Base-by-base conservation (phyloP, 225 moss, liverwort and hornwort species). In the Antitrichia curtipendula region DNA sequence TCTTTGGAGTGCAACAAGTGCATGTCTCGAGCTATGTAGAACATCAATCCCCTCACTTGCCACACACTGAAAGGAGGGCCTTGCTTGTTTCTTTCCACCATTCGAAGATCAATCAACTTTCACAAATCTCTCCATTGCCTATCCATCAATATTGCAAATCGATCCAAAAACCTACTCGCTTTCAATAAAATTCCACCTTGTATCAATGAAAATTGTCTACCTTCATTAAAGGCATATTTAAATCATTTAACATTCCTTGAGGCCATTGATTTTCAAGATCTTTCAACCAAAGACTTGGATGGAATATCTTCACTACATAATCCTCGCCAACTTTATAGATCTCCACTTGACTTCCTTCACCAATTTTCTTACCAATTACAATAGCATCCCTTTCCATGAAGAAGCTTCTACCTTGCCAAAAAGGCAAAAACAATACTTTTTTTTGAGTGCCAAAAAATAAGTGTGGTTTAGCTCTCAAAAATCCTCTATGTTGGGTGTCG, bases 401-500 rank as follows among this genome's bases (percentile, higher is more conserved):
- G 40, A 79, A 79, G 4, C 54, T 14, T 50, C 50, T 14, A 50
- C 13, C 3, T 13, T 13, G 4, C 10, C 8, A 15, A 0, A 7
- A 13, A 38, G 10, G n/a, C n/a, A n/a, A n/a, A n/a, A n/a, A n/a
- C n/a, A 8, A 40, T 57, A 40, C 5, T 16, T 78, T 7, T 78
- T 3, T 27, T n/a, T 40, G 27, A 79, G 25, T 0, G 1, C 40
- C 18, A 28, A 58, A 58, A 38, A 78, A 5, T 2, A 11, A 1
- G 2, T 2, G 3, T 11, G 4, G 18, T 40, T 57, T 6, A 28
- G 7, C 4, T 58, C 9, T 57, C 7, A 0, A 4, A 28, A 79
- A 58, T 59, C 17, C 16, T 41, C 3, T 8, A 1, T 19, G 0
- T 5, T 15, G 3, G 15, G 4, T 60, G 14, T 60, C 1, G 3